Evolutionary conservation across 2,329 filamentous ascomycete species (phyloP), one percentile per base, ranked within the genome.

Genomic region (Erysiphe pulchra): DNA sequence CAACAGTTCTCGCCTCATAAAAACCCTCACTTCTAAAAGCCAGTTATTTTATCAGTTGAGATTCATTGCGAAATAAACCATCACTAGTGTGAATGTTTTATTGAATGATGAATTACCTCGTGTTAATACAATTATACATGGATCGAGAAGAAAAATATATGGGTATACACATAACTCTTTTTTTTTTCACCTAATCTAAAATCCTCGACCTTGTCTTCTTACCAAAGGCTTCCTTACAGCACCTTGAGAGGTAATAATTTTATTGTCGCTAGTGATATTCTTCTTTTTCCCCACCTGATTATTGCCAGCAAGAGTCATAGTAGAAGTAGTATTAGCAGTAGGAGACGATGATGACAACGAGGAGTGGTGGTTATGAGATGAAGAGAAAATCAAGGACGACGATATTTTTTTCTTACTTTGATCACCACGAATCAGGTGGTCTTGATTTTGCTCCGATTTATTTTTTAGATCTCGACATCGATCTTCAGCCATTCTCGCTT

Each of bases 401-500:
- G 24, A 28, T 28, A 28, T 8, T 28, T 28, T 6, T 28, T 28
- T 28, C 24, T 28, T 28, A 28, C 24, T 28, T 28, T 28, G 24
- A 28, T 28, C 24, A 28, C 24, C 7, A 40, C n/a, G 38, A 40
- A 40, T 6, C 7, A 24, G 38, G 3, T 40, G n/a, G 11, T 40
- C 20, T 40, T 40, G 17, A 50, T 74, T 70, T 12, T 62, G 64
- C 47, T 61, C 62, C 48, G 67, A 58, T 51, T 67, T 65, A 49
- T 72, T 66, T 53, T 80, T 71, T 28, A 28, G 24, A 50, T 80
- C 75, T 17, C 67, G 64, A 47, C 73, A 71, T 59, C 84, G 83
- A 58, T 94, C 86, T 51, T 80, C 77, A 0, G 80, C 84, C 80
- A 94, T 94, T 62, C 92, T 75, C 2, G 80, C 70, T 63, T 94